Evolutionary conservation across 257 asterid genomes (phyloP).

Genomic region (Phtheirospermum japonicum): DNA sequence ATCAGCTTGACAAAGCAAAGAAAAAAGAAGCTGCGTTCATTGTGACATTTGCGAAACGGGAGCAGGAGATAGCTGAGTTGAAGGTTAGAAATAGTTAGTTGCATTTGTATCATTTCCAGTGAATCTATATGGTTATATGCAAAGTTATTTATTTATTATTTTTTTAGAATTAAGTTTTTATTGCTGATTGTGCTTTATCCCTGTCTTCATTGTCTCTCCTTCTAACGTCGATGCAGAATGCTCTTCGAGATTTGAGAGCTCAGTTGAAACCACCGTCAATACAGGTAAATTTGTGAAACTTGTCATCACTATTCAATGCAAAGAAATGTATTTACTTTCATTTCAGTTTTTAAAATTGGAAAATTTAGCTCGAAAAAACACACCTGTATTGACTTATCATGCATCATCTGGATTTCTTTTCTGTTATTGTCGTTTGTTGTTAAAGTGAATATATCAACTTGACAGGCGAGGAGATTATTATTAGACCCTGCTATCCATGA

Average conservation of each 20-base stretch:
- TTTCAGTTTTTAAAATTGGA: background rate
- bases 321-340: background rate
- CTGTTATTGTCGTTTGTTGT: background rate
- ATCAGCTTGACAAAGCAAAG: conserved; percentile 89
- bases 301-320: conserved; percentile 6
- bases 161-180: background rate
- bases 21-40: conserved; percentile 97
- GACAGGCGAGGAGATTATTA: conserved; percentile 80
- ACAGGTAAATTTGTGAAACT: conserved; percentile 57
- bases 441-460: conserved; percentile 24
- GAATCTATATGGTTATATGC: too few relatives aligned
- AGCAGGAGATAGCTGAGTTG: conserved; percentile 98
- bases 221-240: conserved; percentile 56
- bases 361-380: background rate
- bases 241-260: conserved; percentile 89
- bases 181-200: conserved; percentile 8
- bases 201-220: conserved; percentile 21
- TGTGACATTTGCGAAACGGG: conserved; percentile 94
- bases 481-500: conserved; percentile 99
- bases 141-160: background rate
- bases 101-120: too few relatives aligned
- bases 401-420: conserved; percentile 9
- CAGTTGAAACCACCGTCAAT: conserved; percentile 98
- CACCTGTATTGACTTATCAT: background rate
- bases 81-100: conserved; percentile 68